Percentiles rank a stretch among this genome's conserved stretches.
These are phyloP conservation scores for Fusarium sp. DNA, from an alignment of 2,329 filamentous ascomycete genomes.

Conservation along the genomic window DNA sequence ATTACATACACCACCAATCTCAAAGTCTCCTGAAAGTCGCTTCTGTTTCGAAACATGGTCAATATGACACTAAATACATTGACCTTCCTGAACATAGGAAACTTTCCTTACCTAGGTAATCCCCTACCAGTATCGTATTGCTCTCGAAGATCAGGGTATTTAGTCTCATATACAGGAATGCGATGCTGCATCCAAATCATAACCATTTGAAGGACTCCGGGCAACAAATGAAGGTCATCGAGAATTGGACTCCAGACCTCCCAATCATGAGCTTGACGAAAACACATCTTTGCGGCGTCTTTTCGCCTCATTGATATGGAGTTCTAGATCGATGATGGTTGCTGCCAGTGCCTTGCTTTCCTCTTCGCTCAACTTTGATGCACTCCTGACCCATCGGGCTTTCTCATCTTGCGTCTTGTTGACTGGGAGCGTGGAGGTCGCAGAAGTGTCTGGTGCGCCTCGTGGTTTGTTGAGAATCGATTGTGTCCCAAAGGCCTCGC, in stretches of 20 bases:
- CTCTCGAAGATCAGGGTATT: background rate
- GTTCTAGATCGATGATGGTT: background rate
- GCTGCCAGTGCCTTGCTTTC: background rate
- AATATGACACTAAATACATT: background rate
- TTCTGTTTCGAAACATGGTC: background rate
- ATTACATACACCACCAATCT: background rate
- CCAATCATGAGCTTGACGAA: background rate
- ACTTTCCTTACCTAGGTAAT: background rate
- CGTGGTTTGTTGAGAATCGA: too few relatives aligned
- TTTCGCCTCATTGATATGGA: background rate
- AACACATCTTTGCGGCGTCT: background rate
- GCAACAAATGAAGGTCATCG: background rate
- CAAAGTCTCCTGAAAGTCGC: background rate
- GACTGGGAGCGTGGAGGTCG: background rate
- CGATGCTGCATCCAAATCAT: constrained; percentile 10
- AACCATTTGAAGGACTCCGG: background rate
- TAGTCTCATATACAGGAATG: constrained; percentile 21
- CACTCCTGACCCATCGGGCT: background rate
- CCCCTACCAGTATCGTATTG: background rate
- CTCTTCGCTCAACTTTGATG: background rate
- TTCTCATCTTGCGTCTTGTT: background rate
- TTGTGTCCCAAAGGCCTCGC: background rate
- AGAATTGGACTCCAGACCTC: background rate
- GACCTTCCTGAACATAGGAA: background rate
- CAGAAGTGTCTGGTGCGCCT: background rate